A percentile compares a stretch with the other conserved stretches of the same genome.
Conservation (phyloP, 148 eudicot genomes). For the Vaccinium corymbosum region DNA sequence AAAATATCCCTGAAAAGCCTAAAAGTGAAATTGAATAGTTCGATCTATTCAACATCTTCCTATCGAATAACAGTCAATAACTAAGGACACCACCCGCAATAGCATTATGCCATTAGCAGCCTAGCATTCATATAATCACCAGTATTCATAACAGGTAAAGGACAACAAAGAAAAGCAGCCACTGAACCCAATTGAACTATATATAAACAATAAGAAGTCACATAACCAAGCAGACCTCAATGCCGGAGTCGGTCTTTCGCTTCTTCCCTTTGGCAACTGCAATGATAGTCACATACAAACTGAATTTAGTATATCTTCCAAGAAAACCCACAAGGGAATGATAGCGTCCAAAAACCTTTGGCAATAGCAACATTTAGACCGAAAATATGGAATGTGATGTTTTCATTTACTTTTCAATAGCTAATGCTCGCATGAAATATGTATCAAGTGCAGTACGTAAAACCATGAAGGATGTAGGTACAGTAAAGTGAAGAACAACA, state of each 20-base stretch:
- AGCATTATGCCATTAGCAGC: neutral
- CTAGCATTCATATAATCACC: neutral
- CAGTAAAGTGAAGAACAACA: conserved; percentile 1
- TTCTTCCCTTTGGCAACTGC: conserved; percentile 91
- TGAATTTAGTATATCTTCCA: neutral
- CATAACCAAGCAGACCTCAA: conserved; percentile 58
- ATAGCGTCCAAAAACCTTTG: neutral
- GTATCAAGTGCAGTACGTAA: neutral
- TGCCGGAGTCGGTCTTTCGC: conserved; percentile 65
- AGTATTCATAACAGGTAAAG: neutral
- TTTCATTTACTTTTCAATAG: neutral
- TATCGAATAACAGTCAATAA: conserved; percentile 6
- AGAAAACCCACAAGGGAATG: neutral
- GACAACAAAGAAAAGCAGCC: neutral
- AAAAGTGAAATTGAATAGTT: neutral
- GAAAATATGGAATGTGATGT: neutral
- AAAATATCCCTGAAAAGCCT: neutral
- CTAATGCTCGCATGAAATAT: conserved; percentile 1
- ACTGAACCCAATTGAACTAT: neutral
- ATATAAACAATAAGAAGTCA: conserved; percentile 7
- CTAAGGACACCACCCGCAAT: too few species aligned
- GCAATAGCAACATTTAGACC: neutral
- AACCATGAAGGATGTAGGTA: neutral
- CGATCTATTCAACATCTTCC: neutral
- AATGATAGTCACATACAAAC: conserved; percentile 17